Conservation (phyloP, 2,329 filamentous ascomycete genomes). For the Calonectria honghensis region DNA sequence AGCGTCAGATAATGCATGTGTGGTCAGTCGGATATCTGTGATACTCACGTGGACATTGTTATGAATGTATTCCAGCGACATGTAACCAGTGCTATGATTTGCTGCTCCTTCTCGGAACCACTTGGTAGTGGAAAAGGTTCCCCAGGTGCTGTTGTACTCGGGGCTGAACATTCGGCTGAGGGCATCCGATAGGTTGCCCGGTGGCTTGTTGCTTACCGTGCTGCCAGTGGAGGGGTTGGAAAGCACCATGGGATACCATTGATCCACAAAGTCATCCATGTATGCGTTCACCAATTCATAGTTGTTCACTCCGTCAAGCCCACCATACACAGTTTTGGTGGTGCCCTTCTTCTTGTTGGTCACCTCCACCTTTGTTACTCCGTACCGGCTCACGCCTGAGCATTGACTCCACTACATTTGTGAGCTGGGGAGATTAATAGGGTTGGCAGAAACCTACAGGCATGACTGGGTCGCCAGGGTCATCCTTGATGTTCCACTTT, state of each 20-base stretch:
- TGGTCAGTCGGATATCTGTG: too few species aligned
- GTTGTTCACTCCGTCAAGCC: constrained; percentile 36
- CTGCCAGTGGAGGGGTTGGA: not conserved
- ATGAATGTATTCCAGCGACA: constrained; percentile 62
- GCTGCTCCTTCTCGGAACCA: constrained; percentile 16
- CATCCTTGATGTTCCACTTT: constrained; percentile 41
- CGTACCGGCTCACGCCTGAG: constrained; percentile 38
- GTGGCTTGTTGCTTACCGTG: constrained; percentile 30
- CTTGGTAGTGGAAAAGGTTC: constrained; percentile 35
- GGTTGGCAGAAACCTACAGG: constrained; percentile 22
- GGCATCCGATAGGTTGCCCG: constrained; percentile 49
- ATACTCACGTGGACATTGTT: constrained; percentile 61
- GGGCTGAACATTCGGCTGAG: constrained; percentile 52
- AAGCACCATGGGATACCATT: not conserved
- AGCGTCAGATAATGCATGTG: not conserved
- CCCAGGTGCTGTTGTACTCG: constrained; percentile 53
- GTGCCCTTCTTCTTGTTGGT: not conserved
- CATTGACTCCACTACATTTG: constrained; percentile 29
- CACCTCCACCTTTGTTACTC: not conserved
- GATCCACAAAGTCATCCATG: not conserved
- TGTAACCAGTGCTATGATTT: constrained; percentile 36
- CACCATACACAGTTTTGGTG: not conserved
- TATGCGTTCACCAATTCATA: constrained; percentile 13
- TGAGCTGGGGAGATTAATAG: not conserved
- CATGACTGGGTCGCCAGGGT: not conserved